phyloP scores from a whole-genome alignment of 1,139 yeast species.

The Pneumocystis murina region DNA sequence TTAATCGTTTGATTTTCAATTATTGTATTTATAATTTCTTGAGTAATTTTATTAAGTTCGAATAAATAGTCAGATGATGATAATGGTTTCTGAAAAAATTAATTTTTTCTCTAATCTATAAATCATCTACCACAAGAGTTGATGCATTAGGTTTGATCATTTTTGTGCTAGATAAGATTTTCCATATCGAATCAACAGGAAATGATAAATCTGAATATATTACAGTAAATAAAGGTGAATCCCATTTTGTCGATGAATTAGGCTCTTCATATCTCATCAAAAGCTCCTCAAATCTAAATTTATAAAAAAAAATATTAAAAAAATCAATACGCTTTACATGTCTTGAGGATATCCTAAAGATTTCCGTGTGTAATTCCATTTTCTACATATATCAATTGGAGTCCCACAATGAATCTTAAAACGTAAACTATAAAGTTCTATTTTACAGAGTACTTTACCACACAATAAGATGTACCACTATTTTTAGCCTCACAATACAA shows the following conservation, averaged over 20 bases:
- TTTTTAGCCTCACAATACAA: slow-evolving; percentile 86
- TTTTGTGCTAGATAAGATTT: slow-evolving; percentile 44
- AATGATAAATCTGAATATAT: slow-evolving; percentile 37
- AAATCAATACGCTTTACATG: not conserved
- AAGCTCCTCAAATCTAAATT: slow-evolving; percentile 38
- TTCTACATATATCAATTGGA: slow-evolving; percentile 43
- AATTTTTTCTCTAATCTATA: slow-evolving; percentile 26
- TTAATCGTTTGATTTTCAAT: slow-evolving; percentile 47
- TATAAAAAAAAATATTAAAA: not conserved
- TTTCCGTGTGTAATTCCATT: slow-evolving; percentile 38
- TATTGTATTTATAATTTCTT: slow-evolving; percentile 42
- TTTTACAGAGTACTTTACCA: slow-evolving; percentile 20
- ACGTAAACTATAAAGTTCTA: not conserved
- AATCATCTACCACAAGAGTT: slow-evolving; percentile 32
- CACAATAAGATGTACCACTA: slow-evolving; percentile 65
- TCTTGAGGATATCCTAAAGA: slow-evolving; percentile 9
- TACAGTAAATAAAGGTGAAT: slow-evolving; percentile 74
- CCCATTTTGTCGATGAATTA: slow-evolving; percentile 76
- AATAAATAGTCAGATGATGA: slow-evolving; percentile 60
- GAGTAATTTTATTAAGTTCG: slow-evolving; percentile 62
- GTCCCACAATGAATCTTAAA: slow-evolving; percentile 48
- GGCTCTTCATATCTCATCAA: slow-evolving; percentile 91
- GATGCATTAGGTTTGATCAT: slow-evolving; percentile 48
- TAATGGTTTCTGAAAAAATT: slow-evolving; percentile 44
- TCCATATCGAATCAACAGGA: slow-evolving; percentile 61